These are phyloP conservation scores for Musa acuminata DNA, from an alignment of 176 grass and related monocot genomes.

Conservation along the genomic window DNA sequence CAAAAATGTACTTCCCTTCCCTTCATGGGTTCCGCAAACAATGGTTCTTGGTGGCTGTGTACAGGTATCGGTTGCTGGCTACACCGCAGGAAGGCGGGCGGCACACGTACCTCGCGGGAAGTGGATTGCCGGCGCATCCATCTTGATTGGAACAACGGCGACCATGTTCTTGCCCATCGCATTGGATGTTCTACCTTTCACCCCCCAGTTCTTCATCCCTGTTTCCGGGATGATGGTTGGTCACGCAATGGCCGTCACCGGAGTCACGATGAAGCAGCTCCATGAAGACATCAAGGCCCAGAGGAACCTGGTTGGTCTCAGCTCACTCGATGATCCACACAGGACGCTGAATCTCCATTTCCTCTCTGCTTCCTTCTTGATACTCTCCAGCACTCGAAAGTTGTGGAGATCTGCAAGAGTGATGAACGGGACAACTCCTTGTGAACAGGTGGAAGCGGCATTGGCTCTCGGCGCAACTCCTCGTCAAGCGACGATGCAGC, in stretches of 20 bases:
- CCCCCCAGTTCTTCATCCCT: constrained; percentile 6
- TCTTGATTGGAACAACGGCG: background rate
- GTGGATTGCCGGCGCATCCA: constrained; percentile 9
- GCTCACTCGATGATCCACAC: background rate
- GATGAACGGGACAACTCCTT: background rate
- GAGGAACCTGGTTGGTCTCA: constrained; percentile 3
- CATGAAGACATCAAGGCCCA: constrained; percentile 9
- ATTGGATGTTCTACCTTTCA: background rate
- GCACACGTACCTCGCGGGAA: background rate
- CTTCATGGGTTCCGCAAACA: background rate
- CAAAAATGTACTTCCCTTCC: background rate
- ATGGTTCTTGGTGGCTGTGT: too few species aligned
- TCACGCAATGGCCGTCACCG: constrained; percentile 12
- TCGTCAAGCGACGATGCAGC: constrained; percentile 5
- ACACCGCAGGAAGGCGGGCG: constrained; percentile 3
- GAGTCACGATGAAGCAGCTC: constrained; percentile 8
- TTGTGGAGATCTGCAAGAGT: background rate
- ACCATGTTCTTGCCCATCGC: constrained; percentile 9
- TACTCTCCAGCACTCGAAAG: background rate
- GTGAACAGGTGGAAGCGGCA: background rate
- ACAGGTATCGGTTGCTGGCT: constrained; percentile 4
- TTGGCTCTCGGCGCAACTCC: constrained; percentile 4
- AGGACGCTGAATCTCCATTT: too few species aligned
- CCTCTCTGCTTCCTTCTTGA: background rate
- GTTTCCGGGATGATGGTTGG: constrained; percentile 14